Base-by-base conservation (phyloP, 2,329 filamentous ascomycete species). In the Endoconidiophora polonica region DNA sequence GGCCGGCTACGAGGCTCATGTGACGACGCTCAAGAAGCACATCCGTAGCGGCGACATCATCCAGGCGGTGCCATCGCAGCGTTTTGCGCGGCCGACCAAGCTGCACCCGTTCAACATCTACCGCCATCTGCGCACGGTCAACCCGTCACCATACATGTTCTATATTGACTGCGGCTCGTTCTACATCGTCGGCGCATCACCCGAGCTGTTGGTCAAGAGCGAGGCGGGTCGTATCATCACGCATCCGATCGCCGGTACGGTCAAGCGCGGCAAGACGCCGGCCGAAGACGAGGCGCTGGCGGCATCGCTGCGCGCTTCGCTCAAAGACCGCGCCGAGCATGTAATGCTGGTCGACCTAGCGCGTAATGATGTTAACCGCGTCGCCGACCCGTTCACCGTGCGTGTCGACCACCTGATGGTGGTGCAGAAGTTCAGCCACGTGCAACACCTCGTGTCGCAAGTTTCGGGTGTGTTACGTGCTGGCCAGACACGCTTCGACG, bases 61-160 rank as follows among this genome's bases (percentile, higher is more conserved):
- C 66, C 91, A 98, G 65, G 86, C 87, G 1, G 91, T 98, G 14
- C 91, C 91, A 1, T 95, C 87, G 40, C 91, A 98, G 67, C 79
- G 91, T 48, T 85, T 96, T 61, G 81, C 88, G 5, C 77, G 90
- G 24, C 88, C 88, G 12, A 98, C 91, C 2, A 79, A 77, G 50
- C 71, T 98, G 41, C 91, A 98, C 64, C 90, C 91, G 0, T 98
- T 96, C 73, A 98, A 96, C 70, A 85, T 98, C 59, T 98, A 96
- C 72, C 80, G 90, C 49, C 86, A 94, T 63, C 74, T 98, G 37
- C 85, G 91, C 55, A 94, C 86, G n/a, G 85, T 96, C 60, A 98
- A 98, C 63, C 91, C 91, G 0, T 94, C 87, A 6, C 91, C 91
- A 0, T 98, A 98, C 66, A 78, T 98, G 36, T 98, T 98, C 71